A percentile compares a stretch with the other conserved stretches of the same genome.
These are phyloP conservation scores for Pichia sp. DNA, from an alignment of 1,139 yeast genomes.

Conservation along the genomic window DNA sequence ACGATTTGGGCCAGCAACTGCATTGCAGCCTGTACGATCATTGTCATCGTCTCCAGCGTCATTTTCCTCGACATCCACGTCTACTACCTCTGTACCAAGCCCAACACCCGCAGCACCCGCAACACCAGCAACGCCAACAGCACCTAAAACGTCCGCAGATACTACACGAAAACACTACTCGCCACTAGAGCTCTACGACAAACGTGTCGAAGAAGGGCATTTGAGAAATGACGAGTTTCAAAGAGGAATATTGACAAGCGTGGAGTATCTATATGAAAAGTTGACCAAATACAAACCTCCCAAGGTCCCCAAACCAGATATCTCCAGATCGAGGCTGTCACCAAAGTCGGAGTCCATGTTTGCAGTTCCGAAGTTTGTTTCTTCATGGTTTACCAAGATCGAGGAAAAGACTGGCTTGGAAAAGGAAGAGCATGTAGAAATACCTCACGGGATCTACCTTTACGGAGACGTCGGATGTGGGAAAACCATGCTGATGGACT, in stretches of 20 bases:
- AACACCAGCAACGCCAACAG: neutral
- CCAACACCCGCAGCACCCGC: too few relatives aligned
- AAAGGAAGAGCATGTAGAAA: constrained; percentile 16
- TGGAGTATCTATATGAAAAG: constrained; percentile 50
- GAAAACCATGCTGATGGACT: constrained; percentile 96
- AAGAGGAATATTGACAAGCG: constrained; percentile 52
- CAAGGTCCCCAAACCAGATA: constrained; percentile 44
- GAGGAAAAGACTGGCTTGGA: constrained; percentile 13
- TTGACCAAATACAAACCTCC: constrained; percentile 55
- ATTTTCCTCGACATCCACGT: neutral
- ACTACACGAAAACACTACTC: constrained; percentile 16
- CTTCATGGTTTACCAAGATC: constrained; percentile 21
- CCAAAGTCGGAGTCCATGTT: constrained; percentile 5
- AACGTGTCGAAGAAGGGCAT: constrained; percentile 39
- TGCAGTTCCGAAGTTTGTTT: constrained; percentile 33
- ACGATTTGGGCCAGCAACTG: neutral
- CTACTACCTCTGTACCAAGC: too few relatives aligned
- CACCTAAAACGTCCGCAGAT: neutral
- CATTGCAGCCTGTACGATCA: neutral
- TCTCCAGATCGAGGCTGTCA: constrained; percentile 36
- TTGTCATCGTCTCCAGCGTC: neutral
- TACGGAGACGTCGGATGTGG: constrained; percentile 99
- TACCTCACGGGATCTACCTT: constrained; percentile 78
- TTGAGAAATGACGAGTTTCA: constrained; percentile 57
- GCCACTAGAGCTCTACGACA: constrained; percentile 48